A percentile compares a stretch with the other conserved stretches of the same genome.
Conservation (phyloP, 331 rosid species). For the Telfairia occidentalis region DNA sequence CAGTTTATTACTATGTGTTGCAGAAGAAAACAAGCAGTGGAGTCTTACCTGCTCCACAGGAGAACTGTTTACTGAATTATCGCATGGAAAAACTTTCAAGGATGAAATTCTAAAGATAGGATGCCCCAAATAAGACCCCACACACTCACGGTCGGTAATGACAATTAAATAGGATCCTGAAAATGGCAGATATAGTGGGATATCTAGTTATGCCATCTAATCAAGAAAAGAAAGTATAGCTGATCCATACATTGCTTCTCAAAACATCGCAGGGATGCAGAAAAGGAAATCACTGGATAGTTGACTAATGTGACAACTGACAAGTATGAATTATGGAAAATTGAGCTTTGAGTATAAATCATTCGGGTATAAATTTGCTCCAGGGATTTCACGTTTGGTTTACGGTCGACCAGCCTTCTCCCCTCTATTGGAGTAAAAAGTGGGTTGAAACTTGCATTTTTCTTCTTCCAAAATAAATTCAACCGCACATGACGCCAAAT, state of each 20-base stretch:
- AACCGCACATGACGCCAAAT: background rate
- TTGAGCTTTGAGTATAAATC: background rate
- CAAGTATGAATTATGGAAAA: background rate
- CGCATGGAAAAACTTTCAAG: constrained; percentile 74
- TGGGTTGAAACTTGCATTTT: background rate
- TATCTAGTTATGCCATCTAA: constrained; percentile 21
- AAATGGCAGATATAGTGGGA: constrained; percentile 13
- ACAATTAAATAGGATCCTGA: constrained; percentile 74
- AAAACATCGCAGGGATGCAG: background rate
- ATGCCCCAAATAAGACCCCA: constrained; percentile 83
- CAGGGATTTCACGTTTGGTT: background rate
- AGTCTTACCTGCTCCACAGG: constrained; percentile 56
- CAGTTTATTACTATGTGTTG: background rate
- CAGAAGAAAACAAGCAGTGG: constrained; percentile 3
- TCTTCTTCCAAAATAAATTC: background rate
- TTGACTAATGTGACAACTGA: background rate
- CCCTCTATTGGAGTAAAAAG: background rate
- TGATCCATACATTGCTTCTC: background rate
- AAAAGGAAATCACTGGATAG: background rate
- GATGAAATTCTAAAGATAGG: constrained; percentile 57
- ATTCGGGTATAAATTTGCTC: background rate
- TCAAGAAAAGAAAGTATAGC: background rate
- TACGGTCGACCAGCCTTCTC: background rate
- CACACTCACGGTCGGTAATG: constrained; percentile 50
- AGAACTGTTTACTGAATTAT: constrained; percentile 53